Evolutionary conservation across 441 rosid species (phyloP).

Genomic region (Isatis lusitanica): DNA sequence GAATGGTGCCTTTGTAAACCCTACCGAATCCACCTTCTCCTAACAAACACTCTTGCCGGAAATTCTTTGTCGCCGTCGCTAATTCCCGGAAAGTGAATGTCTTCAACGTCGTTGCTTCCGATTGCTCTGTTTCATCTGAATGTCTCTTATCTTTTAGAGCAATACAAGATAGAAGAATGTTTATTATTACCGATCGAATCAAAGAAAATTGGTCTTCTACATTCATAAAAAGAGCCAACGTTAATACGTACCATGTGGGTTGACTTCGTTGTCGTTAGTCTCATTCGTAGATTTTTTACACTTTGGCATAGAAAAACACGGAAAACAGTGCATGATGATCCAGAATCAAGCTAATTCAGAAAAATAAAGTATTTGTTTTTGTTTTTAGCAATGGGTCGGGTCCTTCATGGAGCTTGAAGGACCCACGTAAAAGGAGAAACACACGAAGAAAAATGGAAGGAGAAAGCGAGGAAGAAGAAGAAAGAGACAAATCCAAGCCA

Average conservation of each 20-base stretch:
- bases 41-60: slow-evolving; percentile 69
- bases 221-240: not conserved
- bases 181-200: not conserved
- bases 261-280: slow-evolving; percentile 12
- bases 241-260: slow-evolving; percentile 35
- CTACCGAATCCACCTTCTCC: slow-evolving; percentile 92
- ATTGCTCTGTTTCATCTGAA: slow-evolving; percentile 11
- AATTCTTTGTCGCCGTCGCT: slow-evolving; percentile 83
- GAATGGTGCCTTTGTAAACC: slow-evolving; percentile 70
- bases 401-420: slow-evolving; percentile 44
- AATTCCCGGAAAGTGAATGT: slow-evolving; percentile 73
- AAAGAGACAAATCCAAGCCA: slow-evolving; percentile 26
- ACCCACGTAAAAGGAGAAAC: slow-evolving; percentile 32
- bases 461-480: slow-evolving; percentile 12
- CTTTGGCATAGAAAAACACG: slow-evolving; percentile 65
- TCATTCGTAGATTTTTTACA: slow-evolving; percentile 46
- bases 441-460: slow-evolving; percentile 8
- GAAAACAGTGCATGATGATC: slow-evolving; percentile 62
- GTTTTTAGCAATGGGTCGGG: slow-evolving; percentile 21
- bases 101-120: slow-evolving; percentile 40
- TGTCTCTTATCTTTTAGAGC: not conserved
- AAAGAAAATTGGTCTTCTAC: not conserved
- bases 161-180: not conserved
- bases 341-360: not conserved
- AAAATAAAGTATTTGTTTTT: not conserved